Conservation (phyloP, 2,329 filamentous ascomycete genomes). For the Verticillium albo-atrum region DNA sequence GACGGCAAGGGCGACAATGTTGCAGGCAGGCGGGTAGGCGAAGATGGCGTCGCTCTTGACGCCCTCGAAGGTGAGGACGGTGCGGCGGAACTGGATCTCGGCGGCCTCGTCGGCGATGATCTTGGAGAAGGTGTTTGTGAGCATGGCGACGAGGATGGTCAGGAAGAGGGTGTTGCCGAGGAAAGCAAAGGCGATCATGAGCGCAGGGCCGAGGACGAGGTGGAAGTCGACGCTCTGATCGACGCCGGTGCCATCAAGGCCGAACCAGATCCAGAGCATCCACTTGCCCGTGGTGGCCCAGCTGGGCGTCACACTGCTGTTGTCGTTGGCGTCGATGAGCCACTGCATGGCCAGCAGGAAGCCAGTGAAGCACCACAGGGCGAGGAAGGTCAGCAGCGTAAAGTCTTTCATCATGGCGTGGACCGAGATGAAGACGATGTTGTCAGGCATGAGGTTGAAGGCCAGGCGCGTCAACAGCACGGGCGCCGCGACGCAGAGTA, state of each 20-base stretch:
- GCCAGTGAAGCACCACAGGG: constrained; percentile 78
- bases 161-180: constrained; percentile 84
- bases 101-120: constrained; percentile 72
- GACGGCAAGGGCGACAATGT: constrained; percentile 69
- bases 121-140: constrained; percentile 77
- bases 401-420: constrained; percentile 85
- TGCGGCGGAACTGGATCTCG: constrained; percentile 77
- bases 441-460: constrained; percentile 79
- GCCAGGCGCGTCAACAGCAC: constrained; percentile 74
- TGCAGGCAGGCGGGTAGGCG: constrained; percentile 78
- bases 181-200: constrained; percentile 84
- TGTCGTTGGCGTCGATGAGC: constrained; percentile 62
- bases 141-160: constrained; percentile 84
- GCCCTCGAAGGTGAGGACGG: constrained; percentile 78
- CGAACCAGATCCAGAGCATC: constrained; percentile 95
- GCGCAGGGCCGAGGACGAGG: constrained; percentile 66
- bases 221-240: constrained; percentile 65
- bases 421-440: constrained; percentile 76
- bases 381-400: constrained; percentile 66
- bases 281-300: constrained; percentile 70
- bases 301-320: constrained; percentile 1
- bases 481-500: constrained; percentile 72
- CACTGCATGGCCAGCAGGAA: constrained; percentile 77
- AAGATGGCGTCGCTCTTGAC: constrained; percentile 83
- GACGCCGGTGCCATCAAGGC: constrained; percentile 68